phyloP scores from a whole-genome alignment of 1,139 yeast species.

The Geotrichum siamense region DNA sequence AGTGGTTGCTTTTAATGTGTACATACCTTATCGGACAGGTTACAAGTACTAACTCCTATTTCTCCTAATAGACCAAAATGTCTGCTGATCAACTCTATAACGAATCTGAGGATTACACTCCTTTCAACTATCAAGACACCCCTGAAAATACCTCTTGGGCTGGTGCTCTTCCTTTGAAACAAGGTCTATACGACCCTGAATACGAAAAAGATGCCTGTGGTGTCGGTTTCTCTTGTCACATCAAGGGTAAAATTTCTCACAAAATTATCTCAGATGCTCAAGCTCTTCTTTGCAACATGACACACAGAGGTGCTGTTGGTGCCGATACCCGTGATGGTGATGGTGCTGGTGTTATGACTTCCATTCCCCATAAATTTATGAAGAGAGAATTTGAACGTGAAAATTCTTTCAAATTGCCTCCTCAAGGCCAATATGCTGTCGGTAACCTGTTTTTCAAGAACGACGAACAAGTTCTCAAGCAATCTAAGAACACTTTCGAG shows the following conservation, averaged over 20 bases:
- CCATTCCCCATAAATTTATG: conserved; percentile 86
- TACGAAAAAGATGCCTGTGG: conserved; percentile 97
- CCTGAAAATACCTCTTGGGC: conserved; percentile 90
- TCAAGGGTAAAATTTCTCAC: conserved; percentile 82
- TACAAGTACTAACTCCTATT: background rate
- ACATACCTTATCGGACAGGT: background rate
- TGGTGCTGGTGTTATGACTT: conserved; percentile 95
- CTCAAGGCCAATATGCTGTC: conserved; percentile 82
- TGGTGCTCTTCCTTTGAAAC: conserved; percentile 71
- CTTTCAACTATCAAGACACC: conserved; percentile 63
- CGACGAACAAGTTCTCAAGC: conserved; percentile 55
- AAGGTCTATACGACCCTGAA: conserved; percentile 91
- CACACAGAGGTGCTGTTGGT: conserved; percentile 97
- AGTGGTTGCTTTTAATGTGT: background rate
- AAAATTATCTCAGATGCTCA: conserved; percentile 86
- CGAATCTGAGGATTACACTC: conserved; percentile 24
- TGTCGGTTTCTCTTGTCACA: conserved; percentile 94
- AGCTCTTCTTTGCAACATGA: conserved; percentile 87
- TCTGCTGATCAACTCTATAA: background rate
- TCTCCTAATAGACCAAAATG: background rate
- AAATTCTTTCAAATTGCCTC: conserved; percentile 57
- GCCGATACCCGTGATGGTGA: conserved; percentile 96
- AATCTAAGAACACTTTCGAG: conserved; percentile 72
- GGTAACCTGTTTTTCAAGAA: conserved; percentile 91
- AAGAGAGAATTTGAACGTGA: conserved; percentile 63